Evolutionary conservation across 2,329 filamentous ascomycete species (phyloP), one percentile per base, ranked within the genome.

Genomic region (Sporothrix euskadiensis): DNA sequence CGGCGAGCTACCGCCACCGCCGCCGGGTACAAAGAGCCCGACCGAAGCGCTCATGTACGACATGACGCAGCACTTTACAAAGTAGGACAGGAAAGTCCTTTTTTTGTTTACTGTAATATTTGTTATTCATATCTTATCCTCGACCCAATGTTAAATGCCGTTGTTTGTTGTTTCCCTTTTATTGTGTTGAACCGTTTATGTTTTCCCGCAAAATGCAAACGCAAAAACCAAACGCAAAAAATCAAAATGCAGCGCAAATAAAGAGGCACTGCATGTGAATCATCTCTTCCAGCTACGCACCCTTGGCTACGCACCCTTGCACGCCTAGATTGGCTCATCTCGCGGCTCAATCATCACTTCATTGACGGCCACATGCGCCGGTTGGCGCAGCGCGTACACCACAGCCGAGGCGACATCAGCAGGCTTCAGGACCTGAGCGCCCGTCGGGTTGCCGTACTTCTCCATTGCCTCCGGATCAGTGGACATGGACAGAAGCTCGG

Each of bases 321-420:
- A 7, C 8, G 47, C 30, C 79, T 77, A 93, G 75, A 92, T 92
- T 12, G 91, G 91, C 83, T 93, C 91, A 77, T 93, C 91, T 63
- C 91, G 84, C 16, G 91, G 91, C 83, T 94, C 91, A 79, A 95
- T 92, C 80, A 95, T 80, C 4, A 95, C 86, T 83, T 95, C 92
- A 76, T 95, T 95, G 1, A 95, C 90, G 56, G 91, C 88, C 59
- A 94, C 92, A 82, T 94, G 90, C 71, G 88, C 85, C 0, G 92
- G 92, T 84, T 94, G 91, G 74, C 87, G 87, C 22, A 95, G 83
- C 0, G 92, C 92, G 81, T 90, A 94, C 4, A 94, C 85, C 78
- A 95, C 93, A 12, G 90, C 87, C 12, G 84, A 85, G 0, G 92
- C 92, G 16, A 94, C 89, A 80, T 95, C 92, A 68, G 90, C 88